phyloP scores from a whole-genome alignment of 1,284 basidiomycete genomes.

The Marasmius oreades region DNA sequence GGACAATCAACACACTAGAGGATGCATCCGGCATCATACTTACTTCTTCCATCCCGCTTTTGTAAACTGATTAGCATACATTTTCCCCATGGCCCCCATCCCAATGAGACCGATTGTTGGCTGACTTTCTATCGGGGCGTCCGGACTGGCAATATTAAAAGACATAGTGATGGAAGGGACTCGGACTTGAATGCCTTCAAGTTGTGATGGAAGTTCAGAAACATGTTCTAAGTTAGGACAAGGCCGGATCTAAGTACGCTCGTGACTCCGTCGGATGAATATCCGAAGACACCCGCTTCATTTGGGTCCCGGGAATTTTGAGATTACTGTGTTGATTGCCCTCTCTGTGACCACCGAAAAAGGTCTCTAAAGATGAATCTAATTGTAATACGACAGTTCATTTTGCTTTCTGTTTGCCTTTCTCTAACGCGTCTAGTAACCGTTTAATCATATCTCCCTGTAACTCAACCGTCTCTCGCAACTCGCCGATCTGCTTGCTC shows the following conservation, averaged over 20 bases:
- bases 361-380: no score
- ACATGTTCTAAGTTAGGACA: no score
- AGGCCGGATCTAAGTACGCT: no score
- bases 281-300: no score
- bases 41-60: conserved; percentile 85
- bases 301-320: no score
- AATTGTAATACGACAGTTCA: background rate
- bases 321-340: no score
- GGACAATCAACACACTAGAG: background rate
- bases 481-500: conserved; percentile 54
- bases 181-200: background rate
- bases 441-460: conserved; percentile 49
- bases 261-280: no score
- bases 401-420: conserved; percentile 8
- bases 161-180: background rate
- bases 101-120: conserved; percentile 85
- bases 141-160: conserved; percentile 37
- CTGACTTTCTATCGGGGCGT: conserved; percentile 52
- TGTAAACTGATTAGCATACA: conserved; percentile 83
- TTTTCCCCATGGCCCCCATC: conserved; percentile 93
- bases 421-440: conserved; percentile 8
- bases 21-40: conserved; percentile 18
- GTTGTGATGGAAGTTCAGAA: no score
- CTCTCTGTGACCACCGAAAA: no score
- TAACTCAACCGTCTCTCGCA: conserved; percentile 47